Base-by-base conservation (phyloP, 2,329 filamentous ascomycete genomes). In the Fusarium sp. region DNA sequence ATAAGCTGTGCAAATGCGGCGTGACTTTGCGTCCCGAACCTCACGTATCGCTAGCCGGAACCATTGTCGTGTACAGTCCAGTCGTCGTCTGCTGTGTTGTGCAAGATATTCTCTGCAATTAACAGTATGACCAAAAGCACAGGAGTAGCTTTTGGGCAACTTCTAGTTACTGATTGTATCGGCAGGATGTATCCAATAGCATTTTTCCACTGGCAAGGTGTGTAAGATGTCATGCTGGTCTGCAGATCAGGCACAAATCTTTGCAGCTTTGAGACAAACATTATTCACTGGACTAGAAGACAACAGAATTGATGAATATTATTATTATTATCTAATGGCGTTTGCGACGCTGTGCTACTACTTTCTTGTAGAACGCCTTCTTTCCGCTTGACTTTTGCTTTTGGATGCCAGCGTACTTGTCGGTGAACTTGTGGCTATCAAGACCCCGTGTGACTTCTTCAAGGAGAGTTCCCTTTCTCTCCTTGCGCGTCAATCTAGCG, bases 361-460 rank as follows among this genome's bases (percentile, higher is more conserved):
- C 80, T 59, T 90, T 91, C 78, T 95, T 95, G 84, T 98, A 98
- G 75, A 93, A 92, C 1, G 88, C 90, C 82, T 95, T 98, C 84
- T 94, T 97, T 55, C 96, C 96, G 74, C 93, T 97, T 25, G 87
- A 88, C 82, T 97, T 98, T 67, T 87, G 86, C 53, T 85, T 85
- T 78, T 98, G 94, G 52, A 98, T 93, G 62, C 95, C 91, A 60
- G 88, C 86, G 80, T 97, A 98, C 81, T 97, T 98, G 76, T 86
- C 87, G 84, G 92, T 94, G 83, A 98, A 96, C 74, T 92, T 92
- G 64, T 86, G 83, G 25, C 90, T 88, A 30, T 81, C 72, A 51
- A 80, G 71, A 8, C 64, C 72, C 40, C 68, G 71, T 73, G 98
- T 84, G 6, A 96, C 88, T 78, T 98, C 94, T 69, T 97, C 93